Evolutionary conservation across 805 yeast genomes (phyloP).

Genomic region (Suhomyces canberraensis): DNA sequence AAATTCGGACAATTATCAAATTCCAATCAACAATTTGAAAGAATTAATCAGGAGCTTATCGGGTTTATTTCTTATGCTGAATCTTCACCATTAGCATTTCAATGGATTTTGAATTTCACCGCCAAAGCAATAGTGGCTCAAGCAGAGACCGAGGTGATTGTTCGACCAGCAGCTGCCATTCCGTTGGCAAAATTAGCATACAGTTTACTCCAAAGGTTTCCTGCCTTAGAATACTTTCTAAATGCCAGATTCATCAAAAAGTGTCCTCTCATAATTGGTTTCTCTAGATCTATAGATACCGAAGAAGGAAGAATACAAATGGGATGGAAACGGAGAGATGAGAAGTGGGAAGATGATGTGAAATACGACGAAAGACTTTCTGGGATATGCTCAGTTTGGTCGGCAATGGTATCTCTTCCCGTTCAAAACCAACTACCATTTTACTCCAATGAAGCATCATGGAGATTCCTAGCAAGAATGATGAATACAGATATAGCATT

Average conservation of each 20-base stretch:
- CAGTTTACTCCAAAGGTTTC: constrained; percentile 45
- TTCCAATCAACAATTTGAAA: constrained; percentile 55
- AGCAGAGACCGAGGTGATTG: constrained; percentile 89
- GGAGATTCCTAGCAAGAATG: constrained; percentile 73
- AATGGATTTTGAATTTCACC: constrained; percentile 76
- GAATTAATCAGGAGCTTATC: constrained; percentile 50
- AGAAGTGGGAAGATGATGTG: constrained; percentile 58
- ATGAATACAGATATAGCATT: constrained; percentile 52
- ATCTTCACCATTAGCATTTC: constrained; percentile 49
- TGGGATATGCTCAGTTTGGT: constrained; percentile 80
- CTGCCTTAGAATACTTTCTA: constrained; percentile 53
- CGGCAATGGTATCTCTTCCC: constrained; percentile 59
- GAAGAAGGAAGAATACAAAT: constrained; percentile 77
- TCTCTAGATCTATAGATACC: constrained; percentile 67
- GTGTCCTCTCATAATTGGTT: constrained; percentile 88
- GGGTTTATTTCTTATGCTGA: constrained; percentile 49
- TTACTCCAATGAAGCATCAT: constrained; percentile 41
- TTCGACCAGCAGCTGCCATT: constrained; percentile 69
- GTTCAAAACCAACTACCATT: constrained; percentile 19
- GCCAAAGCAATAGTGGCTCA: constrained; percentile 86
- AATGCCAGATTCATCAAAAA: constrained; percentile 85
- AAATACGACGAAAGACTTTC: constrained; percentile 81
- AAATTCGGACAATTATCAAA: constrained; percentile 89
- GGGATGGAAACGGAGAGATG: constrained; percentile 77
- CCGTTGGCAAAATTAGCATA: constrained; percentile 72